Conservation (phyloP, 768 basidiomycete species). For the Tricholoma terreum region DNA sequence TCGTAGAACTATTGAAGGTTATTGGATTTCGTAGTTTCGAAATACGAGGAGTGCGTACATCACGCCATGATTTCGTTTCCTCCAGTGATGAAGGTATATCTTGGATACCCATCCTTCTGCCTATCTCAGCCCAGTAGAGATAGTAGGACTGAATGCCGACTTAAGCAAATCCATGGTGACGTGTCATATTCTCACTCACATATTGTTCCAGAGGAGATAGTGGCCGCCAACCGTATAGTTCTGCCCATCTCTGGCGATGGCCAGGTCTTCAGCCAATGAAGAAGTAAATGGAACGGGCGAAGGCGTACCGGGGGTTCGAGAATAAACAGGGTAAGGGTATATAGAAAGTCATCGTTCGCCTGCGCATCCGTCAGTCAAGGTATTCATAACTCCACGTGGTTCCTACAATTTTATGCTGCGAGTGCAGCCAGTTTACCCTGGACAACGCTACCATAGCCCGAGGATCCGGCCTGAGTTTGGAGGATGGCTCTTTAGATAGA, state of each 20-base stretch:
- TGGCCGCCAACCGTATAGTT: slow-evolving; percentile 41
- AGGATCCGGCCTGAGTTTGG: slow-evolving; percentile 29
- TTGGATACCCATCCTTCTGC: slow-evolving; percentile 43
- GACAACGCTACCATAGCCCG: slow-evolving; percentile 39
- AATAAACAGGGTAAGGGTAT: slow-evolving; percentile 37
- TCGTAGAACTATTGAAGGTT: slow-evolving; percentile 36
- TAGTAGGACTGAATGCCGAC: slow-evolving; percentile 30
- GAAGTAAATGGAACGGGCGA: neutral
- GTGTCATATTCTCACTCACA: slow-evolving; percentile 15
- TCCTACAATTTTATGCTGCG: slow-evolving; percentile 35
- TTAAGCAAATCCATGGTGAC: neutral
- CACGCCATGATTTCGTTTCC: slow-evolving; percentile 36
- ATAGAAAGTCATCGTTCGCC: slow-evolving; percentile 41
- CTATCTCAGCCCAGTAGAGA: slow-evolving; percentile 45
- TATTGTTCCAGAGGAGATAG: slow-evolving; percentile 43
- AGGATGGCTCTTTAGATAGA: slow-evolving; percentile 4
- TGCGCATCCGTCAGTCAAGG: slow-evolving; percentile 11
- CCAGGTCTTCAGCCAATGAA: neutral
- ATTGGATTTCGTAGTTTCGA: too few species aligned
- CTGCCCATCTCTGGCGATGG: slow-evolving; percentile 34
- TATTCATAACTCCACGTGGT: neutral
- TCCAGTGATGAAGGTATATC: slow-evolving; percentile 42
- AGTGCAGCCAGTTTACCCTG: slow-evolving; percentile 40
- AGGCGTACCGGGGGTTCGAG: slow-evolving; percentile 36
- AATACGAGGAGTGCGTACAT: slow-evolving; percentile 22